phyloP scores from a whole-genome alignment of 495 filamentous ascomycete species.

The Pseudotulostoma volvatum region DNA sequence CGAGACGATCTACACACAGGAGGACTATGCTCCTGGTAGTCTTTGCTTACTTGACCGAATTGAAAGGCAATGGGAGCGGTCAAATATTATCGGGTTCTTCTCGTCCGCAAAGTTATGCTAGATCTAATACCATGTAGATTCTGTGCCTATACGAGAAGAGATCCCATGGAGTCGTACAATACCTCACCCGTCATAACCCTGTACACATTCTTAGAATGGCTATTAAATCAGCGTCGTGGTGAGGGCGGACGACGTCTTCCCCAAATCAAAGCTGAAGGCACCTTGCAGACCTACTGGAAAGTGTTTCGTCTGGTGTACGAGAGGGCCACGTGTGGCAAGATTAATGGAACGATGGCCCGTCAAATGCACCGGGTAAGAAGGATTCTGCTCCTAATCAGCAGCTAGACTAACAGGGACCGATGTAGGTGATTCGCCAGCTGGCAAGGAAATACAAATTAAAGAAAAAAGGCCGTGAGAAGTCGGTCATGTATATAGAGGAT shows the following conservation, averaged over 20 bases:
- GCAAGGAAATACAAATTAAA: constrained; percentile 11
- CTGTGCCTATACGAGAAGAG: constrained; percentile 12
- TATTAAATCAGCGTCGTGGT: constrained; percentile 14
- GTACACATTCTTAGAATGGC: constrained; percentile 17
- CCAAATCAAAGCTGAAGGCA: constrained; percentile 12
- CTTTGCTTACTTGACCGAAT: constrained; percentile 14
- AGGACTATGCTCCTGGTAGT: constrained; percentile 19
- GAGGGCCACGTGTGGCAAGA: constrained; percentile 12
- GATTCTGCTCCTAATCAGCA: constrained; percentile 6
- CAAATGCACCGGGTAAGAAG: constrained; percentile 11
- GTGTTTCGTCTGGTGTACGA: constrained; percentile 16
- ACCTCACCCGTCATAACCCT: constrained; percentile 10
- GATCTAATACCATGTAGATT: constrained; percentile 8
- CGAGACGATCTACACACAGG: constrained; percentile 17
- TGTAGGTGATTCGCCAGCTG: constrained; percentile 9
- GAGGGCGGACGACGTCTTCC: constrained; percentile 14
- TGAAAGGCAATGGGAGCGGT: constrained; percentile 9
- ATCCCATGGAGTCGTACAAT: constrained; percentile 9
- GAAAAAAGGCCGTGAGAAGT: constrained; percentile 11
- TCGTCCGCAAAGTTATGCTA: no score
- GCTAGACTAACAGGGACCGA: constrained; percentile 2
- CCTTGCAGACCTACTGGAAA: constrained; percentile 15
- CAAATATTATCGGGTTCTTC: background rate
- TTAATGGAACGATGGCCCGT: constrained; percentile 10
- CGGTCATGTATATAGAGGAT: constrained; percentile 14